Percentiles rank a stretch among this genome's conserved stretches.
Evolutionary conservation across 164 flowering plant species (phyloP).

Genomic region (Umbellularia californica): DNA sequence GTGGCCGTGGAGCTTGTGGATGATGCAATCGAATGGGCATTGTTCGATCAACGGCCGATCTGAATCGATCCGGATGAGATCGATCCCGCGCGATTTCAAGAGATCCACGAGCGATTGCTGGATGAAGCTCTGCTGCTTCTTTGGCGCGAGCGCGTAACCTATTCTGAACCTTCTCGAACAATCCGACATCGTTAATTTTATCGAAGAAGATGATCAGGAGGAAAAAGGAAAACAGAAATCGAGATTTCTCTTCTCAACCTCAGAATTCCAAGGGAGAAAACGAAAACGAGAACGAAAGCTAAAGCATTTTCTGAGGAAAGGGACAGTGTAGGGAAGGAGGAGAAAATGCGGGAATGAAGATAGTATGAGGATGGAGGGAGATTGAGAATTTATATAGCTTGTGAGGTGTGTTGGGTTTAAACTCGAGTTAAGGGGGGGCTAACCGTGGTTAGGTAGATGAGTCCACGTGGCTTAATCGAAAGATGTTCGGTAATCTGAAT

Average conservation of each 20-base stretch:
- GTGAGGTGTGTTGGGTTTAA: background rate
- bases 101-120: constrained; percentile 31
- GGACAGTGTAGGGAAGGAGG: background rate
- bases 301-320: background rate
- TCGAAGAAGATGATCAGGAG: background rate
- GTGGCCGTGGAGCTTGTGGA: constrained; percentile 36
- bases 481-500: background rate
- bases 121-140: constrained; percentile 42
- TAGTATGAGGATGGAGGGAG: background rate
- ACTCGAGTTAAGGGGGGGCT: background rate
- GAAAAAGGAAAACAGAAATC: background rate
- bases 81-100: constrained; percentile 31
- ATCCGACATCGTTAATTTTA: constrained; percentile 13
- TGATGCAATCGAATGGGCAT: constrained; percentile 42
- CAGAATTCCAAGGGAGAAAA: background rate
- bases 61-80: constrained; percentile 33
- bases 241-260: background rate
- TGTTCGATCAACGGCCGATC: constrained; percentile 29
- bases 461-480: background rate
- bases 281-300: too few relatives aligned
- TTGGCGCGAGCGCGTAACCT: constrained; percentile 40
- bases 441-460: background rate
- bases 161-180: constrained; percentile 21
- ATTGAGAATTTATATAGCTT: background rate
- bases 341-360: background rate